phyloP scores from a whole-genome alignment of 2,329 filamentous ascomycete species.

The Stemphylium lycopersici region DNA sequence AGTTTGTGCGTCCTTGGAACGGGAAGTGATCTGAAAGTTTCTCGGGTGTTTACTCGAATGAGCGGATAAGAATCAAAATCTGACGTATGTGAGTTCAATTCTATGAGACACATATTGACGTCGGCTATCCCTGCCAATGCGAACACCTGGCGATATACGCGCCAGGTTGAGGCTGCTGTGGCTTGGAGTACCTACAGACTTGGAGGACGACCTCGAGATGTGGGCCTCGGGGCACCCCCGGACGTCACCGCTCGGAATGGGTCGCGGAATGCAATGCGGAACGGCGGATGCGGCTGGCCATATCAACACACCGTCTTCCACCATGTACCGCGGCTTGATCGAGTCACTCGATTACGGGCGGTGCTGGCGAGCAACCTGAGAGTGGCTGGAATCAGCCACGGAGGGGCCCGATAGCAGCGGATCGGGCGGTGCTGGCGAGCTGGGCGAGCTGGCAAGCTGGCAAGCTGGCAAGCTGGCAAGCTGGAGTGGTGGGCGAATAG shows the following conservation, averaged over 20 bases:
- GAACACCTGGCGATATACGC: too few relatives aligned
- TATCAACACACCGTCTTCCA: background rate
- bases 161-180: too few relatives aligned
- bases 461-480: background rate
- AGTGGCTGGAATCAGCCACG: background rate
- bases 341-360: conserved; percentile 6
- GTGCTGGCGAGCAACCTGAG: background rate
- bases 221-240: conserved; percentile 5
- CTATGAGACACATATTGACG: too few relatives aligned
- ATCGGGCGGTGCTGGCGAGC: conserved; percentile 11
- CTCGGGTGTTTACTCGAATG: too few relatives aligned
- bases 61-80: too few relatives aligned
- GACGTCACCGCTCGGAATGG: conserved; percentile 24
- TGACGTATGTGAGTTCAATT: too few relatives aligned
- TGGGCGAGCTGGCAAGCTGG: background rate
- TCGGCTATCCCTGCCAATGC: too few relatives aligned
- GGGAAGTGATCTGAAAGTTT: too few relatives aligned
- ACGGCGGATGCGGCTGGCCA: conserved; percentile 10
- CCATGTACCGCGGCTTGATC: background rate
- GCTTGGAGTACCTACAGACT: background rate
- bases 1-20: background rate
- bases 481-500: conserved; percentile 7
- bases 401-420: conserved; percentile 11
- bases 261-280: conserved; percentile 10
- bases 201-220: background rate